phyloP scores from a whole-genome alignment of 116 monocot genomes.

The Papilionanthe hybrid region DNA sequence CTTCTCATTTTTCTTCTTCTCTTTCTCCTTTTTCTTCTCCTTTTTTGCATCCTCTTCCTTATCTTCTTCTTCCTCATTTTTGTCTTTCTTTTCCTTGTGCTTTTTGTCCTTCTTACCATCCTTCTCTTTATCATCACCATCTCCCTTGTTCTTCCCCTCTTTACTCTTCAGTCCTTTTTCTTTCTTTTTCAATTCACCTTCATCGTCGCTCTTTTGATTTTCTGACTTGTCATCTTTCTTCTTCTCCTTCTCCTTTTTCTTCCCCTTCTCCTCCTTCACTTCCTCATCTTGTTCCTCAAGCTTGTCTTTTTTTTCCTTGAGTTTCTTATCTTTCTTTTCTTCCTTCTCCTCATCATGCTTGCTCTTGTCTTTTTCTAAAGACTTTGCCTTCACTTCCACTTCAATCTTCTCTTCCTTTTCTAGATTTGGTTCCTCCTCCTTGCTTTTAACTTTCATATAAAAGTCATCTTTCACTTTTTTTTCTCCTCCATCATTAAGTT shows the following conservation, averaged over 20 bases:
- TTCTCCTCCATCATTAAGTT: background rate
- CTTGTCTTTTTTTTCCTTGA: conserved; percentile 18
- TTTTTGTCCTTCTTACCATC: no score
- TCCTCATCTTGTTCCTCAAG: conserved; percentile 9
- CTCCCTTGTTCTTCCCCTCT: no score
- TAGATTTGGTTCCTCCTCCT: conserved; percentile 22
- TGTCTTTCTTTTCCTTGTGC: no score
- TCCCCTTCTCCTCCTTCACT: background rate
- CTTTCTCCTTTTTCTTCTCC: background rate
- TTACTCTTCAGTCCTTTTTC: background rate
- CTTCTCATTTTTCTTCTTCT: background rate
- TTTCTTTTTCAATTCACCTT: background rate
- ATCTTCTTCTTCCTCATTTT: background rate
- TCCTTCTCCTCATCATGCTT: conserved; percentile 7
- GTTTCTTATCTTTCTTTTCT: background rate
- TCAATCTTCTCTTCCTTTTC: conserved; percentile 36
- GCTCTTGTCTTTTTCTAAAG: conserved; percentile 22
- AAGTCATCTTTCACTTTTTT: conserved; percentile 27
- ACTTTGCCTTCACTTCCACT: conserved; percentile 28
- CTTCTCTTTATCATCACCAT: no score
- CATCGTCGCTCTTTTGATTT: conserved; percentile 4
- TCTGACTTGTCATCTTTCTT: background rate
- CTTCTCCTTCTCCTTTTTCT: conserved; percentile 1
- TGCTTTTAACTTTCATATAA: conserved; percentile 37
- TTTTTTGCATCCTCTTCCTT: background rate